Base-by-base conservation (phyloP, 352 stramenopile species). In the Thraustotheca clavata region DNA sequence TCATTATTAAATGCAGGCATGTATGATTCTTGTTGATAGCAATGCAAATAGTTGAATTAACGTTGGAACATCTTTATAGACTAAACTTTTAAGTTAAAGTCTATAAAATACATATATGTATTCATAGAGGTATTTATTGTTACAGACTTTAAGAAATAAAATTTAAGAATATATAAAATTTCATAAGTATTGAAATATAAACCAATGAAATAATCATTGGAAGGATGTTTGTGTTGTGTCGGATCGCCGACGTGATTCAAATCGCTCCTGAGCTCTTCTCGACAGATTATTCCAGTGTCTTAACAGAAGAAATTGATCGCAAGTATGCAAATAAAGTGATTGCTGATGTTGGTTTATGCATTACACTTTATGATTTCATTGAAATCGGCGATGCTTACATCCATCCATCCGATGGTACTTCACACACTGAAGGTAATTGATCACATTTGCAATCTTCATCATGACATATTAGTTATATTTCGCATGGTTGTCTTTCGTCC, bases 261-360 rank as follows among this genome's bases (percentile, higher is more conserved):
- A 79, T 94, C 70, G 79, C 74, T 49, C 84, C 84, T 3, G 75
- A 86, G 69, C 79, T 91, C 43, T 90, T 91, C 60, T 77, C 88
- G 52, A 73, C 80, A 62, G 80, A 93, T 72, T 91, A 89, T 74
- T 82, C 77, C 66, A 85, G 91, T 60, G 84, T 92, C 40, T 70
- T 95, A 46, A 72, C 91, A 20, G 84, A 95, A 71, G 86, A 95
- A 72, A 89, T 95, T 61, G 84, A 95, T 71, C 80, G 80, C 67
- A 95, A 95, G 73, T 95, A 94, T 62, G 84, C 84, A 31, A 95
- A 95, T 76, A 95, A 95, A 60, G 84, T 95, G 14, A 78, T 95
- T 33, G 76, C 85, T 3, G 85, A 93, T 68, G 86, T 94, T 46
- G 86, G 86, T 31, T 81, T 95, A 48, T 95, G 86, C 65, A 77